phyloP scores from a whole-genome alignment of 2,329 filamentous ascomycete species.

The Phialemoniopsis sp. region DNA sequence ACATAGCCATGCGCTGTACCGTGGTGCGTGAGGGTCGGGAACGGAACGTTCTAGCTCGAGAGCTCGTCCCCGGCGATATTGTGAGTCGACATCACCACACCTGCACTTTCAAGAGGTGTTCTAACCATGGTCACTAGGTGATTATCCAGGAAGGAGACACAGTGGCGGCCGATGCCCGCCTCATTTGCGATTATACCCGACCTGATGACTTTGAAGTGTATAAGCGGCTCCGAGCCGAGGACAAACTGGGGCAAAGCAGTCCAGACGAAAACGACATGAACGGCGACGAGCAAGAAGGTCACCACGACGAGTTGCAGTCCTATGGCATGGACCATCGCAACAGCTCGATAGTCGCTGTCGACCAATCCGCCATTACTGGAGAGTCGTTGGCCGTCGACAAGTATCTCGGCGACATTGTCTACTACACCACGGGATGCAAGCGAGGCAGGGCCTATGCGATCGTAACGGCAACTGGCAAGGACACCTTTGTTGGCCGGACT shows the following conservation, averaged over 20 bases:
- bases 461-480: constrained; percentile 61
- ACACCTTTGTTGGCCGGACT: constrained; percentile 74
- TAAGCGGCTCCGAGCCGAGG: constrained; percentile 9
- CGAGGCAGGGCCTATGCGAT: constrained; percentile 72
- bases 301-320: background rate
- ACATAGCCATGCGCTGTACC: constrained; percentile 70
- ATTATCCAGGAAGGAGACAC: constrained; percentile 69
- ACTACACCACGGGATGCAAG: constrained; percentile 81
- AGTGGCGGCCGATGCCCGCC: constrained; percentile 64
- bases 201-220: constrained; percentile 46
- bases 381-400: constrained; percentile 76
- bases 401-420: constrained; percentile 68
- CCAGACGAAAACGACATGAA: constrained; percentile 32
- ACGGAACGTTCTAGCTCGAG: constrained; percentile 66
- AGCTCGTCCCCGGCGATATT: constrained; percentile 73
- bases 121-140: constrained; percentile 36
- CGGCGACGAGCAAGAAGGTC: constrained; percentile 24
- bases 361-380: constrained; percentile 78
- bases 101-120: background rate
- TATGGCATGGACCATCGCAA: no score
- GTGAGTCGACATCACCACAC: constrained; percentile 37
- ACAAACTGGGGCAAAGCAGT: no score
- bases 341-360: constrained; percentile 56
- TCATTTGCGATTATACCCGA: constrained; percentile 67
- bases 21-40: constrained; percentile 66